phyloP scores from a whole-genome alignment of 805 yeast species.

The Saturnispora serradocipensis region DNA sequence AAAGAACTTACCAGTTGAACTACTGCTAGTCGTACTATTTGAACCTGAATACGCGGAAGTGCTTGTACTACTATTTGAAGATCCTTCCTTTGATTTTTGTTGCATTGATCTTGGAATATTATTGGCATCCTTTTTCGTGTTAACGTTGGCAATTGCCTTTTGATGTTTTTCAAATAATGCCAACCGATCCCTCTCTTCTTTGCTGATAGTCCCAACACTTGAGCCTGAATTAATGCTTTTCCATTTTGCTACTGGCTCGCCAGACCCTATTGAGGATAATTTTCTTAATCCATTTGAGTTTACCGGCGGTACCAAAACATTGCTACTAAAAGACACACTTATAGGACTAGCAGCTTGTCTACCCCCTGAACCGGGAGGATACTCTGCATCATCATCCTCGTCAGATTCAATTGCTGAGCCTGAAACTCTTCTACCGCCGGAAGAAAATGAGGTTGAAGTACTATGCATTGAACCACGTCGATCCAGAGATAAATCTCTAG shows the following conservation, averaged over 20 bases:
- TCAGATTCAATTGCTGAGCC: conserved; percentile 4
- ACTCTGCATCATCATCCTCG: background rate
- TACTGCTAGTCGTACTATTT: background rate
- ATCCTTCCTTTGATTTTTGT: background rate
- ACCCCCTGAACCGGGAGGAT: background rate
- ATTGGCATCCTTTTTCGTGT: conserved; percentile 4
- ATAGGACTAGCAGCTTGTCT: background rate
- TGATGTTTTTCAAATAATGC: conserved; percentile 26
- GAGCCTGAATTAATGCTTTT: conserved; percentile 5
- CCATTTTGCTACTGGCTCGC: conserved; percentile 1
- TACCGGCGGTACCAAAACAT: background rate
- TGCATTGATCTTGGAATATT: background rate
- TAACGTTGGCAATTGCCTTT: conserved; percentile 23
- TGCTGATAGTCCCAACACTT: background rate
- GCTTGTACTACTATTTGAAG: background rate
- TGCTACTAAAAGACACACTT: background rate
- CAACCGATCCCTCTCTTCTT: conserved; percentile 10
- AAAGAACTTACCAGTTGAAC: conserved; percentile 6
- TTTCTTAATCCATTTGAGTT: background rate
- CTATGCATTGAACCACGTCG: conserved; percentile 6
- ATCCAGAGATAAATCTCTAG: background rate
- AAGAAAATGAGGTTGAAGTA: conserved; percentile 4
- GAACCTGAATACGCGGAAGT: background rate
- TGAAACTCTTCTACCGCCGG: background rate
- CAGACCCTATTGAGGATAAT: background rate